Conservation (phyloP, 192 early-diverging fungal genomes). For the Pilobolus umbonatus region DNA sequence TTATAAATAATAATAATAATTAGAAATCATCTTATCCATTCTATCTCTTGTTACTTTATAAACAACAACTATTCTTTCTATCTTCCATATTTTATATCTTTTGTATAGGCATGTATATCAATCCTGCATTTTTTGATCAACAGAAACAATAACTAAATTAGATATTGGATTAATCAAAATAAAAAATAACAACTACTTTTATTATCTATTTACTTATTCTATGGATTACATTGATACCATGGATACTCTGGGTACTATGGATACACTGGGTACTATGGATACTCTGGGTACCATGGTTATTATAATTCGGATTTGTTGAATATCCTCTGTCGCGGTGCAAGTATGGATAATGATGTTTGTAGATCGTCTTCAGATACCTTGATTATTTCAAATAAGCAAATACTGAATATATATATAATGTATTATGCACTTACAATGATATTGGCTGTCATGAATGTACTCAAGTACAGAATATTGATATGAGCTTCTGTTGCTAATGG, state of each 20-base stretch:
- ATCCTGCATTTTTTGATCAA: conserved; percentile 42
- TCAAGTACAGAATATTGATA: conserved; percentile 59
- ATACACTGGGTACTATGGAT: too few relatives aligned
- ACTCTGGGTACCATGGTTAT: too few relatives aligned
- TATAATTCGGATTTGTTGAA: too few relatives aligned
- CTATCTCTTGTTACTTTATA: conserved; percentile 1
- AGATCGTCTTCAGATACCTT: neutral
- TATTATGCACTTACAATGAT: conserved; percentile 46
- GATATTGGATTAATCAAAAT: too few relatives aligned
- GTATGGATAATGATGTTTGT: conserved; percentile 6
- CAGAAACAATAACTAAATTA: conserved; percentile 15
- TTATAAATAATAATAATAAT: too few relatives aligned
- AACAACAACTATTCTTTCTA: neutral
- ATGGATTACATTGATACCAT: too few relatives aligned
- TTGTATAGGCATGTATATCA: conserved; percentile 38
- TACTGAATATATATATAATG: too few relatives aligned
- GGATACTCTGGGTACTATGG: too few relatives aligned
- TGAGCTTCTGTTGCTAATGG: conserved; percentile 44
- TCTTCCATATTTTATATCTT: conserved; percentile 12
- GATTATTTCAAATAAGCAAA: too few relatives aligned
- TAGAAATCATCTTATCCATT: neutral
- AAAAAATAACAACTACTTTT: too few relatives aligned
- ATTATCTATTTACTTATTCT: too few relatives aligned
- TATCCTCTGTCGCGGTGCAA: neutral
- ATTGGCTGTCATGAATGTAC: conserved; percentile 62